phyloP scores from a whole-genome alignment of 176 grass and related monocot genomes.

The Themeda triandra region DNA sequence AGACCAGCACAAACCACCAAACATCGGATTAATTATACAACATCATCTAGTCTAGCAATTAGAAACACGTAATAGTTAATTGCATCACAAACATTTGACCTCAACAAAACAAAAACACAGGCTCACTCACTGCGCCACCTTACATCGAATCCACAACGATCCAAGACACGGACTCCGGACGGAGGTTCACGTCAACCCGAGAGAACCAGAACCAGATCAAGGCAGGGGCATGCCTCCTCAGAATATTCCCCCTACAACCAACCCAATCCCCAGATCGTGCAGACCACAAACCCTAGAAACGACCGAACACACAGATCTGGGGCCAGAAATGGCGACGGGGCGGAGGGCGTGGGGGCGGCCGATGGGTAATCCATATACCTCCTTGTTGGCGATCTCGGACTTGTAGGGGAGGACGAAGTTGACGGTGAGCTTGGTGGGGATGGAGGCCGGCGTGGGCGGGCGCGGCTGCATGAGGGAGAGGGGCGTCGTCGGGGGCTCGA shows the following conservation, averaged over 20 bases:
- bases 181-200: not conserved
- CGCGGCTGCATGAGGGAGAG: constrained; percentile 69
- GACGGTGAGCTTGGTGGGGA: constrained; percentile 85
- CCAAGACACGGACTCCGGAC: not conserved
- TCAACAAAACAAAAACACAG: not conserved
- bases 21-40: not conserved
- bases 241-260: not conserved
- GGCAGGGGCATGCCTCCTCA: not conserved
- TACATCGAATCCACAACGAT: not conserved
- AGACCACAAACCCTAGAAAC: constrained; percentile 20
- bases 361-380: constrained; percentile 48
- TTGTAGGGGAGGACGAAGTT: constrained; percentile 92
- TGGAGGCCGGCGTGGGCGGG: constrained; percentile 57
- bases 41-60: not conserved
- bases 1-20: not conserved
- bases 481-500: constrained; percentile 67
- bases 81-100: not conserved
- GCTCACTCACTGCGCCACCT: not conserved
- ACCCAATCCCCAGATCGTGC: constrained; percentile 1
- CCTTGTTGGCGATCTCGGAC: constrained; percentile 91
- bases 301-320: constrained; percentile 28
- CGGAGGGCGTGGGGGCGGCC: not conserved
- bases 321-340: not conserved
- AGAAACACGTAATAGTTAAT: not conserved
- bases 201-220: constrained; percentile 18